These are phyloP conservation scores for Hyaloscypha bicolor DNA, from an alignment of 495 filamentous ascomycete species.

Conservation along the genomic window DNA sequence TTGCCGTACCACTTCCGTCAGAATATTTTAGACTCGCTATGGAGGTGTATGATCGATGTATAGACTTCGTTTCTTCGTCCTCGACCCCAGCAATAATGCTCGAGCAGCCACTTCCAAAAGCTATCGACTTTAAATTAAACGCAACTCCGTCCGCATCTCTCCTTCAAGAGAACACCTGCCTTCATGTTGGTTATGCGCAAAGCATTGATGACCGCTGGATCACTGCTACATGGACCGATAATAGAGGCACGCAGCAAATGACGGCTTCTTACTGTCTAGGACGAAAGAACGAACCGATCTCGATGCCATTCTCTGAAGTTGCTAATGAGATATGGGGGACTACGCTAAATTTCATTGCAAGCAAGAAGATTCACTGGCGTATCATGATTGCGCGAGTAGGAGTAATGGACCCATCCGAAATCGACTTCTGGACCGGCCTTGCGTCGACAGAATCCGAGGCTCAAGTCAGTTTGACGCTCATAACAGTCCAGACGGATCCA, in stretches of 20 bases:
- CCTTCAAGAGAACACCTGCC: constrained; percentile 77
- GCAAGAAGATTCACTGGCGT: constrained; percentile 74
- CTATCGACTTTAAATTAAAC: constrained; percentile 78
- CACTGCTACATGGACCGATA: constrained; percentile 91
- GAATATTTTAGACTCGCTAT: constrained; percentile 71
- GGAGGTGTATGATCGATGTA: constrained; percentile 88
- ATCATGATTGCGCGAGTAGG: constrained; percentile 76
- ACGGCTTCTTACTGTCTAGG: constrained; percentile 79
- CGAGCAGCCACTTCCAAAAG: constrained; percentile 68
- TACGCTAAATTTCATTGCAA: constrained; percentile 74
- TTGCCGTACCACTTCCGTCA: constrained; percentile 67
- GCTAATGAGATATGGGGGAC: constrained; percentile 83
- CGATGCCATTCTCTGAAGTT: constrained; percentile 62
- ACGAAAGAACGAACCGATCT: constrained; percentile 57
- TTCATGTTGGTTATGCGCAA: constrained; percentile 86
- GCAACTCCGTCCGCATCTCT: constrained; percentile 68
- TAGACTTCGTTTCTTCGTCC: constrained; percentile 50
- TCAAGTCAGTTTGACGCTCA: constrained; percentile 58
- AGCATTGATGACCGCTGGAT: constrained; percentile 87
- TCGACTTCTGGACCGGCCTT: constrained; percentile 59
- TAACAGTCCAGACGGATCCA: constrained; percentile 67
- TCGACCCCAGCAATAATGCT: constrained; percentile 76
- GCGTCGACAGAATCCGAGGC: constrained; percentile 30
- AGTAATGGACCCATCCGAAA: constrained; percentile 72
- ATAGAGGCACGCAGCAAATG: constrained; percentile 72